phyloP scores from a whole-genome alignment of 2,329 filamentous ascomycete genomes.

The Chrysosporium queenslandicum region DNA sequence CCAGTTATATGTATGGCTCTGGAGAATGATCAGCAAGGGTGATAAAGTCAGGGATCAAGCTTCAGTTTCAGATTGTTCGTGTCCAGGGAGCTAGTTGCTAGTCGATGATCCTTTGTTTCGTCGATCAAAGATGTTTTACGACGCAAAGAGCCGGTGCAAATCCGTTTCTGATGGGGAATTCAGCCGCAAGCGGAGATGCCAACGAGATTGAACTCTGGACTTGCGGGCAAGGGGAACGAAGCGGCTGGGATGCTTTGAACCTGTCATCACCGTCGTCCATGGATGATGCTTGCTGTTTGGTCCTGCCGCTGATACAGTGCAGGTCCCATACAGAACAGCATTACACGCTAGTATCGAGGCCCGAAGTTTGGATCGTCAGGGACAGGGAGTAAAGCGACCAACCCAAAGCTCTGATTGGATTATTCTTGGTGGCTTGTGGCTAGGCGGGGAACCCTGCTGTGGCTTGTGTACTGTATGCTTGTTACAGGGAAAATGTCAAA shows the following conservation, averaged over 20 bases:
- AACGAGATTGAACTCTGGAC: too few relatives aligned
- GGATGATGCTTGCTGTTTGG: neutral
- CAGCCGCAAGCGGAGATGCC: too few relatives aligned
- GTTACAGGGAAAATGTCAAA: neutral
- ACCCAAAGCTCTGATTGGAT: neutral
- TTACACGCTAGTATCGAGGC: neutral
- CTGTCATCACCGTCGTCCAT: too few relatives aligned
- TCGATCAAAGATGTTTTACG: neutral
- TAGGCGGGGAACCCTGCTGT: neutral
- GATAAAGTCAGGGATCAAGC: constrained; percentile 3
- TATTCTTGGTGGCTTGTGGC: neutral
- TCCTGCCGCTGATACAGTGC: too few relatives aligned
- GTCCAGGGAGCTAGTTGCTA: neutral
- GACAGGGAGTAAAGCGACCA: neutral
- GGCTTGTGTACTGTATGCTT: neutral
- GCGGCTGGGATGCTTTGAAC: too few relatives aligned
- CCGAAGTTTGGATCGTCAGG: neutral
- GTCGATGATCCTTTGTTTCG: neutral
- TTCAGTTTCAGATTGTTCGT: constrained; percentile 7
- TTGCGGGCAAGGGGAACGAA: too few relatives aligned
- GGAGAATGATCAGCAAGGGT: constrained; percentile 4
- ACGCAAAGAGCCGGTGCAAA: too few relatives aligned
- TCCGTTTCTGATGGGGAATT: too few relatives aligned
- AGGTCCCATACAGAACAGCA: neutral
- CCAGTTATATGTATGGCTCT: neutral